Base-by-base conservation (phyloP, 2,329 filamentous ascomycete genomes). In the Apiospora aurea region DNA sequence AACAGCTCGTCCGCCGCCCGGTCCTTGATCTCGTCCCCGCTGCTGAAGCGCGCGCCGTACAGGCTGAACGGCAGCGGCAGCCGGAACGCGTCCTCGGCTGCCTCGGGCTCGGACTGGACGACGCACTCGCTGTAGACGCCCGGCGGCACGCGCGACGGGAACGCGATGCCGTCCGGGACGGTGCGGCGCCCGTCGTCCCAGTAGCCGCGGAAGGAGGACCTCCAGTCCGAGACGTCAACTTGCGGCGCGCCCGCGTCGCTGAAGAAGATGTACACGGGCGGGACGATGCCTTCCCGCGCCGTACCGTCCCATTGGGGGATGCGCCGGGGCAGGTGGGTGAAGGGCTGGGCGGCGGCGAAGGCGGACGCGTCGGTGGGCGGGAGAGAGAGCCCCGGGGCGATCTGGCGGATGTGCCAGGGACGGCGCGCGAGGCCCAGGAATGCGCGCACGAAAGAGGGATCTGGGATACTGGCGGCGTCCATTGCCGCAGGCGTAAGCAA, bases 11-110 rank as follows among this genome's bases (percentile, higher is more conserved):
- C 51, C 61, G 75, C 75, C 1, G 47, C 69, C 1, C 67, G 72
- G 29, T 26, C 64, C 26, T 68, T 64, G 66, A 78, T 53, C 71
- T 76, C 70, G 18, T 53, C 69, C 71, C 77, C 77, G 74, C 78
- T 76, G 71, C 79, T 81, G 71, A 72, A 76, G 73, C 75, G 71
- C 72, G 77, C 74, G 24, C 75, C 76, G 5, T 69, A 69, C 41
- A 76, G 70, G 61, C 69, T 10, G 61, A 72, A 77, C 2, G 78
- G 77, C 38, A 79, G 73, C 67, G 74, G 70, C 18, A 81, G 71
- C 57, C 76, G 76, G 71, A 80, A 80, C 46, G 75, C 79, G n/a
- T 80, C 79, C 71, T 80, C 79, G 38, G 75, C 26, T 10, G 53
- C 70, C 29, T 78, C 77, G 72, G 29, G 67, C 24, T 53, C 47